Evolutionary conservation across 2,329 filamentous ascomycete species (phyloP).

Genomic region (Sporothrix pallida): DNA sequence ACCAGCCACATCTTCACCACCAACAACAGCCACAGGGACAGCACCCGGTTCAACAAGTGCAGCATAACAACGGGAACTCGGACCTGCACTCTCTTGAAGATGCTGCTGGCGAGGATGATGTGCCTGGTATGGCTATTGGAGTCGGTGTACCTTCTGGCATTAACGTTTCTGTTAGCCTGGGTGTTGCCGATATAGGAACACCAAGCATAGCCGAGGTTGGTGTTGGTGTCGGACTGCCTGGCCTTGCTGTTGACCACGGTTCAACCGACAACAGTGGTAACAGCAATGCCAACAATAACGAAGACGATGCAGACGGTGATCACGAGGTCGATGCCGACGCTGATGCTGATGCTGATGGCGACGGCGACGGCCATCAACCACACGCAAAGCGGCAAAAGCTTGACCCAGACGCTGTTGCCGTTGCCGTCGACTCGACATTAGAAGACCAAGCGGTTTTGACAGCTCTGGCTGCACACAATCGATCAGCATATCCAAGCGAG

Average conservation of each 20-base stretch:
- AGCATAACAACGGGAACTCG: neutral
- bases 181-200: neutral
- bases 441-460: conserved; percentile 57
- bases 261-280: neutral
- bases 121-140: conserved; percentile 1
- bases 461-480: conserved; percentile 54
- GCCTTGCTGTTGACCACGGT: neutral
- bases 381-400: conserved; percentile 51
- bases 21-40: conserved; percentile 27
- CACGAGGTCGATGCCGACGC: conserved; percentile 38
- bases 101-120: conserved; percentile 30
- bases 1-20: conserved; percentile 3
- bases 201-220: neutral
- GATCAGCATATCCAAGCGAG: conserved; percentile 52
- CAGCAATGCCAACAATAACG: too few species aligned
- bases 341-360: neutral
- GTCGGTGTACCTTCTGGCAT: conserved; percentile 16
- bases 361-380: conserved; percentile 39
- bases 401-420: conserved; percentile 39
- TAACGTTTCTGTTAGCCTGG: conserved; percentile 34
- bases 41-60: conserved; percentile 26
- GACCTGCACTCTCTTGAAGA: conserved; percentile 26
- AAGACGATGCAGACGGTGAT: conserved; percentile 33
- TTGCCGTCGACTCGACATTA: conserved; percentile 45
- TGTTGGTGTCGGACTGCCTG: neutral